A percentile compares a stretch with the other conserved stretches of the same genome.
Evolutionary conservation across 176 grass and related monocot species (phyloP).

Genomic region (Carex pumila): DNA sequence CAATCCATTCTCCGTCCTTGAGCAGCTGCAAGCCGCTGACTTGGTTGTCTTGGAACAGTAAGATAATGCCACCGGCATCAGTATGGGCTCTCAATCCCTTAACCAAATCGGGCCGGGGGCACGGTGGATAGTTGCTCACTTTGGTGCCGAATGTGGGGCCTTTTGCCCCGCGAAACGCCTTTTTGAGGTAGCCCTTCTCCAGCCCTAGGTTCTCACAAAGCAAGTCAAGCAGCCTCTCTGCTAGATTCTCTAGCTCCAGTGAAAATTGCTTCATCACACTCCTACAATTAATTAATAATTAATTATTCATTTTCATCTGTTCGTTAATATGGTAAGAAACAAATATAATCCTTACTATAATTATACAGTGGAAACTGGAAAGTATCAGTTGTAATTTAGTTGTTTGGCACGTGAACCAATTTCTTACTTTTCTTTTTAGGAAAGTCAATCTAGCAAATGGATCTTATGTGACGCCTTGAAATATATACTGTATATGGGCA

Average conservation of each 20-base stretch:
- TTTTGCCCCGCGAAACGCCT: constrained; percentile 43
- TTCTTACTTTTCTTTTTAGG: neutral
- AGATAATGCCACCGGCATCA: constrained; percentile 80
- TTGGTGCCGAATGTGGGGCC: constrained; percentile 71
- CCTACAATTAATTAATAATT: constrained; percentile 4
- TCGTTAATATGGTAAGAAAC: constrained; percentile 1
- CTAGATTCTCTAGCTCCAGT: constrained; percentile 48
- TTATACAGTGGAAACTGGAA: neutral
- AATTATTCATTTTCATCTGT: neutral
- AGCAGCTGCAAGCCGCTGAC: constrained; percentile 70
- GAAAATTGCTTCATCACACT: constrained; percentile 57
- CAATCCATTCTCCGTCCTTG: constrained; percentile 62
- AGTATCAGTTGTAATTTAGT: neutral
- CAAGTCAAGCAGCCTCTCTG: constrained; percentile 52
- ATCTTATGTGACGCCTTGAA: neutral
- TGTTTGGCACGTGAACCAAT: neutral
- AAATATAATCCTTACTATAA: neutral
- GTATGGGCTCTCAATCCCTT: constrained; percentile 80
- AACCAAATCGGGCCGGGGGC: constrained; percentile 67
- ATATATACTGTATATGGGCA: neutral
- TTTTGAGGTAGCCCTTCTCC: constrained; percentile 41
- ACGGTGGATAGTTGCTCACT: constrained; percentile 85
- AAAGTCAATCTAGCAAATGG: neutral
- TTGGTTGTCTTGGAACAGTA: constrained; percentile 72
- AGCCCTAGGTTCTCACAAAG: constrained; percentile 66